Percentiles rank a stretch among this genome's conserved stretches.
Evolutionary conservation across 106 monocot genomes (phyloP).

Genomic region (Narthecium ossifragum): DNA sequence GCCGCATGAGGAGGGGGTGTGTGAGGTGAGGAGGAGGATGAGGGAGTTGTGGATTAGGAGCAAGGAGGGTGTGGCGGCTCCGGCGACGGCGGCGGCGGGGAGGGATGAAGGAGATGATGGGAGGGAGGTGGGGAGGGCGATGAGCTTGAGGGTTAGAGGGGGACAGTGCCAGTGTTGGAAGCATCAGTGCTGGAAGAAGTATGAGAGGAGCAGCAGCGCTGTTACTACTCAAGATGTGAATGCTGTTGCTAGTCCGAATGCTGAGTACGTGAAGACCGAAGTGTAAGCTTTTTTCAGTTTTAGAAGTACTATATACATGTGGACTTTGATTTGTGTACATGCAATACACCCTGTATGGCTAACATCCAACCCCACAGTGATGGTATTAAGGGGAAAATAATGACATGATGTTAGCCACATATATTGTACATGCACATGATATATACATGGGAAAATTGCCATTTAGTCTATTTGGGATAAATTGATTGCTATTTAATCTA

Average conservation of each 20-base stretch:
- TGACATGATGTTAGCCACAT: too few relatives aligned
- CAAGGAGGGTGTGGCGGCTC: neutral
- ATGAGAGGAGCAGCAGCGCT: slow-evolving; percentile 14
- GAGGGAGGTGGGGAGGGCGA: slow-evolving; percentile 15
- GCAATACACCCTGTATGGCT: too few relatives aligned
- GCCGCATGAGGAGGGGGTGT: slow-evolving; percentile 40
- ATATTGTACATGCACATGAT: too few relatives aligned
- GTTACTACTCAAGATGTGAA: neutral
- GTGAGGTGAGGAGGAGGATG: slow-evolving; percentile 61
- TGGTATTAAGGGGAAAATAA: too few relatives aligned
- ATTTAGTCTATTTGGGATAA: too few relatives aligned
- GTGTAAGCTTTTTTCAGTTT: too few relatives aligned
- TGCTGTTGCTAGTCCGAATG: neutral
- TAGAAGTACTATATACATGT: too few relatives aligned
- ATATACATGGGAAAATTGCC: too few relatives aligned
- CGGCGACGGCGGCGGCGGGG: neutral
- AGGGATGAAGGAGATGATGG: neutral
- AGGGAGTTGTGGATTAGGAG: slow-evolving; percentile 52
- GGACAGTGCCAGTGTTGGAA: slow-evolving; percentile 38
- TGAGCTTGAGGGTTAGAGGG: slow-evolving; percentile 19
- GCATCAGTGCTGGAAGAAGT: slow-evolving; percentile 59
- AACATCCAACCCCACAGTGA: too few relatives aligned
- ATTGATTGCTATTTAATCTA: too few relatives aligned
- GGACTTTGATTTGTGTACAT: too few relatives aligned
- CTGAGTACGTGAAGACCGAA: too few relatives aligned